These are phyloP conservation scores for Sporormia fimetaria DNA, from an alignment of 495 filamentous ascomycete genomes.

Conservation along the genomic window DNA sequence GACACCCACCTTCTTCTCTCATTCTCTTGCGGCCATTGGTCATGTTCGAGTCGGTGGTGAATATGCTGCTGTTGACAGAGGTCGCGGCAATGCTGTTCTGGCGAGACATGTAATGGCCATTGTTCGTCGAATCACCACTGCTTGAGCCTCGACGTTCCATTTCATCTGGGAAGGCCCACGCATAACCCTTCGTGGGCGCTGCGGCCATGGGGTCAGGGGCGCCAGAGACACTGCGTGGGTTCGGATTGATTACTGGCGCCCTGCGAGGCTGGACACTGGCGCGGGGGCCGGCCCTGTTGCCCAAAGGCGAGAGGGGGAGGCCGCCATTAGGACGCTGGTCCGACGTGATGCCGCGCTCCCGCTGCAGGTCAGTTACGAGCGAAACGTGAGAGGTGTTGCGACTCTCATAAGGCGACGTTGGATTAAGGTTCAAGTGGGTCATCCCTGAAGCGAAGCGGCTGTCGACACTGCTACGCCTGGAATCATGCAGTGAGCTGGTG, in stretches of 20 bases:
- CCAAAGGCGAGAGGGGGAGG: slow-evolving; percentile 30
- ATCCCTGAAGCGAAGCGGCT: slow-evolving; percentile 33
- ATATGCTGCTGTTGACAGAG: slow-evolving; percentile 35
- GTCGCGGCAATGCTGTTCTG: slow-evolving; percentile 33
- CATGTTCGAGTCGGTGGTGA: slow-evolving; percentile 30
- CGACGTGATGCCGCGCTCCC: slow-evolving; percentile 29
- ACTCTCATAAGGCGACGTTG: slow-evolving; percentile 34
- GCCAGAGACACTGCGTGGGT: slow-evolving; percentile 29
- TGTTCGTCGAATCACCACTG: slow-evolving; percentile 33
- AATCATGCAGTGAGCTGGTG: slow-evolving; percentile 28
- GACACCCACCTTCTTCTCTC: slow-evolving; percentile 30
- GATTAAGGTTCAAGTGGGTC: slow-evolving; percentile 30
- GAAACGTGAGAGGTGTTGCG: slow-evolving; percentile 34
- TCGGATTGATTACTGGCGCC: slow-evolving; percentile 34
- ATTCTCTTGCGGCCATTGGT: slow-evolving; percentile 33
- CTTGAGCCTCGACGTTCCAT: slow-evolving; percentile 25
- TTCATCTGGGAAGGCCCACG: slow-evolving; percentile 36
- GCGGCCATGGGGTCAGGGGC: slow-evolving; percentile 35
- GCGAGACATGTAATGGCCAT: slow-evolving; percentile 26
- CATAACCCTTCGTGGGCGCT: slow-evolving; percentile 34
- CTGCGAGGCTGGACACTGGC: slow-evolving; percentile 25
- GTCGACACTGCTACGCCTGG: slow-evolving; percentile 36
- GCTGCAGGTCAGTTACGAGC: slow-evolving; percentile 32
- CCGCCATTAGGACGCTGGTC: slow-evolving; percentile 29
- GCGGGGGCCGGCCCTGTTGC: slow-evolving; percentile 14